A percentile compares a stretch with the other conserved stretches of the same genome.
phyloP scores from a whole-genome alignment of 1,139 yeast genomes.

The Tardiomyces digboiensis region DNA sequence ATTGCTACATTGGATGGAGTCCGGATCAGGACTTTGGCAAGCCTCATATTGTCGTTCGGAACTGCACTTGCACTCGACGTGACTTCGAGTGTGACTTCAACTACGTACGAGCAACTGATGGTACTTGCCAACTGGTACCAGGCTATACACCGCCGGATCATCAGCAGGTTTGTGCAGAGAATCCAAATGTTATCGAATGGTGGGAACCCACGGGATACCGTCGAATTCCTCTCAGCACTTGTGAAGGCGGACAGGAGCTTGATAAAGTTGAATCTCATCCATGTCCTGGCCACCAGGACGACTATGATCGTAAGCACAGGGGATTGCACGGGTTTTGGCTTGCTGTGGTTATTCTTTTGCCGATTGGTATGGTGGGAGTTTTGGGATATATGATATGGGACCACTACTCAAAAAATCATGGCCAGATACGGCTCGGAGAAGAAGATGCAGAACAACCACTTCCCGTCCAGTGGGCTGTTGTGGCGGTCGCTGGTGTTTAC shows the following conservation, averaged over 20 bases:
- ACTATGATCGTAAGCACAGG: slow-evolving; percentile 51
- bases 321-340: slow-evolving; percentile 46
- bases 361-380: slow-evolving; percentile 45
- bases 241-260: slow-evolving; percentile 59
- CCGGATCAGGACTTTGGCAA: slow-evolving; percentile 45
- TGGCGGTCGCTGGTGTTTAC: slow-evolving; percentile 8
- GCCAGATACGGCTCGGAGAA: slow-evolving; percentile 80
- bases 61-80: slow-evolving; percentile 77
- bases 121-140: slow-evolving; percentile 73
- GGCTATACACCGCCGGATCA: slow-evolving; percentile 66
- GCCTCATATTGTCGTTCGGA: slow-evolving; percentile 48
- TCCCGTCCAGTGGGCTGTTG: slow-evolving; percentile 15
- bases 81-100: slow-evolving; percentile 96
- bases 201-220: slow-evolving; percentile 79
- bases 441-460: slow-evolving; percentile 36
- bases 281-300: slow-evolving; percentile 81
- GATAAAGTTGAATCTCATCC: slow-evolving; percentile 52
- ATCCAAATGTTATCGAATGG: slow-evolving; percentile 51
- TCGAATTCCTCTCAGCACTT: slow-evolving; percentile 62
- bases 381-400: slow-evolving; percentile 72
- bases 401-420: slow-evolving; percentile 69
- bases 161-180: slow-evolving; percentile 48
- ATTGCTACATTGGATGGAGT: slow-evolving; percentile 66
- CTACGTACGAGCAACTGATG: slow-evolving; percentile 58
- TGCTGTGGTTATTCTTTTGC: slow-evolving; percentile 44